phyloP scores from a whole-genome alignment of 345 rosid species.

The Viola odorata region DNA sequence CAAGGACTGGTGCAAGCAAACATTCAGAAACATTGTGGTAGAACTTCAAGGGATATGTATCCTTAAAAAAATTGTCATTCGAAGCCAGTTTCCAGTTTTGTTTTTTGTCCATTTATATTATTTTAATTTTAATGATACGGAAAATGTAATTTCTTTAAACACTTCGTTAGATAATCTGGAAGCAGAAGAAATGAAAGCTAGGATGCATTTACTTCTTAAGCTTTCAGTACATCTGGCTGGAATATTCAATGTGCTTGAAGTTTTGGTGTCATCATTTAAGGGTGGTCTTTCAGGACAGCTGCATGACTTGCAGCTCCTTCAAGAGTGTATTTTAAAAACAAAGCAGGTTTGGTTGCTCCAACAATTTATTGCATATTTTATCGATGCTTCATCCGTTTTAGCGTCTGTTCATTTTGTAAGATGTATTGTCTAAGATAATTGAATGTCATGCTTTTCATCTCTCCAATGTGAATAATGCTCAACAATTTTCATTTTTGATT shows the following conservation, averaged over 20 bases:
- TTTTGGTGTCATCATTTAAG: constrained; percentile 76
- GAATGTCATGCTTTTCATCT: no score
- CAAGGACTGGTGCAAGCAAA: constrained; percentile 95
- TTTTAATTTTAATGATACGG: neutral
- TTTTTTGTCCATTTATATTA: constrained; percentile 3
- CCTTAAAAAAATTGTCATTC: constrained; percentile 35
- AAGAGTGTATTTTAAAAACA: constrained; percentile 66
- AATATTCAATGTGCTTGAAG: constrained; percentile 72
- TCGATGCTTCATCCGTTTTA: neutral
- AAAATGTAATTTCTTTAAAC: constrained; percentile 31
- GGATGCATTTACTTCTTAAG: constrained; percentile 51
- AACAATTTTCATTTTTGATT: no score
- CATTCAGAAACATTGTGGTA: constrained; percentile 46
- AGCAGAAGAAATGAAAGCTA: constrained; percentile 49
- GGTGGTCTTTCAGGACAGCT: constrained; percentile 62
- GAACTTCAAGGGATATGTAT: constrained; percentile 82
- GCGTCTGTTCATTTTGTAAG: no score
- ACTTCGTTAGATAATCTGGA: constrained; percentile 54
- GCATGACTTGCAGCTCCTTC: constrained; percentile 75
- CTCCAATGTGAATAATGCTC: no score
- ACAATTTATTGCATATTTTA: neutral
- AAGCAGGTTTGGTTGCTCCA: constrained; percentile 65
- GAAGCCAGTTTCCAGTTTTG: neutral
- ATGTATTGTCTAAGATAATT: no score
- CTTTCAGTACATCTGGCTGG: constrained; percentile 52